Evolutionary conservation across 73 alveolate genomes (phyloP), one percentile per base, ranked within the genome.

Genomic region (Paraurostyla sp.): DNA sequence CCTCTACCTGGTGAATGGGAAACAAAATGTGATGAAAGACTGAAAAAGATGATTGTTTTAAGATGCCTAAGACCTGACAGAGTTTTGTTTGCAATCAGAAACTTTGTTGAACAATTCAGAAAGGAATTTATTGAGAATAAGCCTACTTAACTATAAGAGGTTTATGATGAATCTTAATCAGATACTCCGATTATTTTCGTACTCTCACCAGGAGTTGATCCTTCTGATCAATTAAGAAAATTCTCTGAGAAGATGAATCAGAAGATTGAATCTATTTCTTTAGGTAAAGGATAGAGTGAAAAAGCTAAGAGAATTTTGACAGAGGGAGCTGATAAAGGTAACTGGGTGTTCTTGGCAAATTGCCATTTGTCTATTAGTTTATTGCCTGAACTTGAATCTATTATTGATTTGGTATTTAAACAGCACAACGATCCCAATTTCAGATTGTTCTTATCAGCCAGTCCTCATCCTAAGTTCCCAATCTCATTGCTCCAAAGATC

Each of bases 1-100:
- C 92, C 93, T 71, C 92, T 99, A 58, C 99, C 99, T 9, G 99
- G 99, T 30, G 99, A 99, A 92, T 99, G 99, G 99, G 99, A 99
- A 68, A 96, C 97, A 42, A 98, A 98, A 87, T 96, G 99, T 83
- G 97, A 96, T 75, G 99, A 94, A 92, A 25, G 76, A 71, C 96
- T 94, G 71, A 91, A 97, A 98, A 97, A 97, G 88, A 95, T 98
- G 98, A 97, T 98, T 71, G 92, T 98, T 33, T 96, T 99, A 11
- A 96, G 99, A 75, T 98, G 99, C 88, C 85, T 99, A 73, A 95
- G 99, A 83, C 99, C 99, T 22, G 99, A 99, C 85, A 95, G 99
- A 88, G 99, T 98, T 40, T 93, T 98, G 30, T 98, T 98, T 76
- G 99, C 99, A 29, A 97, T 97, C 22, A 75, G 91, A 81, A 96